These are phyloP conservation scores for Oryza meridionalis DNA, from an alignment of 176 grass and related monocot genomes.

Conservation along the genomic window DNA sequence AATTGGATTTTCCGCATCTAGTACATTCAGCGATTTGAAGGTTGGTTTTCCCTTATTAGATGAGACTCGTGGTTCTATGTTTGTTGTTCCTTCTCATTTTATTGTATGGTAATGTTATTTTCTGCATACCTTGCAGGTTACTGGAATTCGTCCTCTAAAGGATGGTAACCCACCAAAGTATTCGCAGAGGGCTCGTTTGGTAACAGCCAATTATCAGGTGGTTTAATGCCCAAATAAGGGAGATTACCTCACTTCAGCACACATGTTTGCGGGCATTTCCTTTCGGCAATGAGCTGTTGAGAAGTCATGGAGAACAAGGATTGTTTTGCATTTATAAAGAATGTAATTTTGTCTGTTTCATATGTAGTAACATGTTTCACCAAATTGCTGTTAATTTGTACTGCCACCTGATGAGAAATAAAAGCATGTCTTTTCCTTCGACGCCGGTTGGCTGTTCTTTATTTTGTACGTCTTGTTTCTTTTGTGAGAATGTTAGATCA, in stretches of 20 bases:
- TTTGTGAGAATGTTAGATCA: background rate
- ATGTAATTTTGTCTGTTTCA: background rate
- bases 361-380: slow-evolving; percentile 9
- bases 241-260: background rate
- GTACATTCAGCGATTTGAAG: slow-evolving; percentile 83
- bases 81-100: background rate
- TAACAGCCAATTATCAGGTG: slow-evolving; percentile 67
- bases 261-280: slow-evolving; percentile 5
- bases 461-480: background rate
- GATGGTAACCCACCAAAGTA: slow-evolving; percentile 60
- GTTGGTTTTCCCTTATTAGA: slow-evolving; percentile 35
- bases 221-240: slow-evolving; percentile 30
- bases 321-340: slow-evolving; percentile 13
- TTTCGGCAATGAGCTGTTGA: background rate
- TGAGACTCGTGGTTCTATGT: background rate
- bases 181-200: slow-evolving; percentile 63
- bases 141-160: slow-evolving; percentile 57
- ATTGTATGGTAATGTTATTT: slow-evolving; percentile 5
- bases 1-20: slow-evolving; percentile 71
- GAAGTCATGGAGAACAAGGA: background rate
- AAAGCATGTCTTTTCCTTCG: background rate
- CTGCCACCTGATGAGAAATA: background rate
- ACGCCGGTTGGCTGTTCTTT: background rate
- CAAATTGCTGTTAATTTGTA: slow-evolving; percentile 17
- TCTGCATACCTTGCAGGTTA: slow-evolving; percentile 47